Evolutionary conservation across 2,329 filamentous ascomycete species (phyloP).

Genomic region (Clonostachys chloroleuca): DNA sequence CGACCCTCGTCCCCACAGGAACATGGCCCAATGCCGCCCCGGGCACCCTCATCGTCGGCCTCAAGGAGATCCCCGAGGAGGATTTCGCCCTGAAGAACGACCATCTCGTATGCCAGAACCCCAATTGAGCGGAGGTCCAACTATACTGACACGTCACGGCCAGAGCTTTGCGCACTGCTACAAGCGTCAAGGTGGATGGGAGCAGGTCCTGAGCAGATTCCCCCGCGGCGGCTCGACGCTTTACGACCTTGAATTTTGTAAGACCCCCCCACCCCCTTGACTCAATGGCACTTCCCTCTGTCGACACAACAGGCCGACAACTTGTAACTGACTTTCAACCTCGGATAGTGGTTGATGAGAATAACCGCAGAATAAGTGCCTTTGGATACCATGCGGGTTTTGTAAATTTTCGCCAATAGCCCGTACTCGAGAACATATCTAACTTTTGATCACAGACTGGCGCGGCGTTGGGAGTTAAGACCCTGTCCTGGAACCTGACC

Average conservation of each 20-base stretch:
- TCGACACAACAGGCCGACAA: not conserved
- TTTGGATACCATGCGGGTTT: slow-evolving; percentile 59
- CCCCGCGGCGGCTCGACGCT: slow-evolving; percentile 56
- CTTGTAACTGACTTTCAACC: slow-evolving; percentile 10
- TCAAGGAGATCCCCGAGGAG: slow-evolving; percentile 75
- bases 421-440: too few species aligned
- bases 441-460: slow-evolving; percentile 35
- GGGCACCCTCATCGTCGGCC: slow-evolving; percentile 68
- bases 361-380: too few species aligned
- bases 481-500: slow-evolving; percentile 53
- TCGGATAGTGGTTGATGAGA: slow-evolving; percentile 23
- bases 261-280: not conserved
- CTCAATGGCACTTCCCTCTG: too few species aligned
- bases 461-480: slow-evolving; percentile 69
- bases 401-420: not conserved
- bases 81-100: slow-evolving; percentile 37
- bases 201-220: slow-evolving; percentile 20
- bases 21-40: slow-evolving; percentile 64
- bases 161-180: slow-evolving; percentile 72
- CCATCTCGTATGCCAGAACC: not conserved
- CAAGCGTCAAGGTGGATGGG: slow-evolving; percentile 76
- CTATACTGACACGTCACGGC: not conserved
- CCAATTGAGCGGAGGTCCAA: too few species aligned
- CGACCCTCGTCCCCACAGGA: slow-evolving; percentile 60
- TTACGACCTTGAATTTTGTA: slow-evolving; percentile 75